Base-by-base conservation (phyloP, 2,329 filamentous ascomycete species). In the Fusarium sp. region DNA sequence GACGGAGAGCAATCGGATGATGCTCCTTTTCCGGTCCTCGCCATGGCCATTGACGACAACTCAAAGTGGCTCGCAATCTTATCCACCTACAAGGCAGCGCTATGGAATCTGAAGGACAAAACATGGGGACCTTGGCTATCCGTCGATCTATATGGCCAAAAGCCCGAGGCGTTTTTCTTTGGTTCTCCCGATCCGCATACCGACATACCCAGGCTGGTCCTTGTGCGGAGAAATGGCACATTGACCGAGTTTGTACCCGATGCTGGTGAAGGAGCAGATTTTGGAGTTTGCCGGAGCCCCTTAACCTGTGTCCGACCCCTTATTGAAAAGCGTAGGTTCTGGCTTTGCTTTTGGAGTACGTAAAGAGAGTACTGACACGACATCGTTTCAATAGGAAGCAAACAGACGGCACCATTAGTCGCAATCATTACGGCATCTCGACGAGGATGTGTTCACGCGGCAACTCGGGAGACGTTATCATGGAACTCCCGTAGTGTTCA, bases 11-110 rank as follows among this genome's bases (percentile, higher is more conserved):
- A 85, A 67, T 79, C 83, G 35, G 76, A 83, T 62, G 81, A 82
- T 14, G 83, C 84, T n/a, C 85, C 86, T 0, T 92, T 92, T 68
- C 90, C 91, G 0, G 84, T 94, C 11, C 80, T 92, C 31, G 89
- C 90, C 4, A 87, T 93, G 77, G 87, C 92, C 0, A 88, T 95
- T 35, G 91, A 94, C 68, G 88, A 89, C 35, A 85, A 86, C 16
- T 92, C 91, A 2, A 88, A 86, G 45, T 92, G 91, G 88, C 84
- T 95, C 35, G 93, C 92, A 1, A 83, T 95, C 5, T 84, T 94
- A 33, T 91, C 92, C 10, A 86, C 87, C 6, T 84, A 85, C 56
- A 86, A 85, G 37, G 87, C 94, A 14, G 83, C 88, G 20, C 77
- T 95, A 6, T 95, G 93, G 91, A 89, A 90, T 73, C 84, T 94